phyloP scores from a whole-genome alignment of 176 grass and related monocot genomes.

The Hyparrhenia diplandra region DNA sequence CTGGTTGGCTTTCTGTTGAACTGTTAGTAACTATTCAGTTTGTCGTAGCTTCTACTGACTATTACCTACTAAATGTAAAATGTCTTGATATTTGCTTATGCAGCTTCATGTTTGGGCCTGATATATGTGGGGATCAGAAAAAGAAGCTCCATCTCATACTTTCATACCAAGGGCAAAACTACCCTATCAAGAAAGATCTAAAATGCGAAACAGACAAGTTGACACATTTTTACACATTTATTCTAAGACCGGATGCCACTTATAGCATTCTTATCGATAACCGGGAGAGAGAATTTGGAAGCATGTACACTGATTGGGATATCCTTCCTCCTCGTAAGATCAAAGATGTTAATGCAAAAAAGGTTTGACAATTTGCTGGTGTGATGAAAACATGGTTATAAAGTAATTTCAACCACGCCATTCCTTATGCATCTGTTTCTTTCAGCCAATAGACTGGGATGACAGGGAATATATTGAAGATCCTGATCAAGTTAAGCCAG shows the following conservation, averaged over 20 bases:
- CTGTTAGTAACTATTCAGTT: neutral
- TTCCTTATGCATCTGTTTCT: conserved; percentile 23
- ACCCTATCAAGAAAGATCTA: conserved; percentile 94
- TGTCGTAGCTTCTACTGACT: no score
- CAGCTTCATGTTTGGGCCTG: conserved; percentile 99
- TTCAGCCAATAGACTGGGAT: conserved; percentile 93
- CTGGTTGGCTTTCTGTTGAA: neutral
- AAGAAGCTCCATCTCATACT: conserved; percentile 98
- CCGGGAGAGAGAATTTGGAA: conserved; percentile 90
- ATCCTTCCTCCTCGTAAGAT: conserved; percentile 95
- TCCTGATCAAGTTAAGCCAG: conserved; percentile 75
- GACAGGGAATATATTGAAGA: conserved; percentile 95
- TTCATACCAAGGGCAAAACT: conserved; percentile 98
- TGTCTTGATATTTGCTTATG: conserved; percentile 26
- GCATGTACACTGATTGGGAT: conserved; percentile 99
- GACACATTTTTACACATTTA: conserved; percentile 93
- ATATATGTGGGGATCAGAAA: conserved; percentile 92
- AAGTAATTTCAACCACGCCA: conserved; percentile 2
- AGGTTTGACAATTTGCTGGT: conserved; percentile 40
- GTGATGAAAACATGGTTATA: neutral
- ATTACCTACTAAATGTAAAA: no score
- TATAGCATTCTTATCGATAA: conserved; percentile 97
- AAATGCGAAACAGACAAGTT: conserved; percentile 94
- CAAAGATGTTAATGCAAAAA: conserved; percentile 82
- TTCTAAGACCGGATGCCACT: conserved; percentile 90